phyloP scores from a whole-genome alignment of 1,139 yeast species.

The Pneumocystis carinii region DNA sequence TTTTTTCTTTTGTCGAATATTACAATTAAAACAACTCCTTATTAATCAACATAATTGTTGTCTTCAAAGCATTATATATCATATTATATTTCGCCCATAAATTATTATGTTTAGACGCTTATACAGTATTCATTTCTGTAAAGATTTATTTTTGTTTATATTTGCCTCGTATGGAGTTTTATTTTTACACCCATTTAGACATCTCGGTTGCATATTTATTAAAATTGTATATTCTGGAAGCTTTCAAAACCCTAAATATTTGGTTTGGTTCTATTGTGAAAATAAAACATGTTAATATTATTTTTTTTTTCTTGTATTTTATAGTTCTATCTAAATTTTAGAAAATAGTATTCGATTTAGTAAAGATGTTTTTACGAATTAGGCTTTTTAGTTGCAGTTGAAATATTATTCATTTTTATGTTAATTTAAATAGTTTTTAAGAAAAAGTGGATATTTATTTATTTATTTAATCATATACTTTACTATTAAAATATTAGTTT shows the following conservation, averaged over 20 bases:
- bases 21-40: background rate
- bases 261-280: background rate
- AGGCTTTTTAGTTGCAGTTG: no score
- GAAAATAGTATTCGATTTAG: no score
- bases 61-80: background rate
- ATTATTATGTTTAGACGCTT: background rate
- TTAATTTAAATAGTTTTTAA: no score
- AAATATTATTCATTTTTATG: no score
- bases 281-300: background rate
- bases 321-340: background rate
- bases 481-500: no score
- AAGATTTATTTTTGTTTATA: background rate
- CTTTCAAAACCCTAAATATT: background rate
- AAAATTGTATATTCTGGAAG: background rate
- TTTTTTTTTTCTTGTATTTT: background rate
- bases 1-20: background rate
- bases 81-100: background rate
- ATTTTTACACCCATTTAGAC: background rate
- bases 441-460: no score
- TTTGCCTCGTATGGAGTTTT: background rate
- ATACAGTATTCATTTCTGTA: background rate
- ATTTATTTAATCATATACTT: no score
- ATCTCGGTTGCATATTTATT: background rate
- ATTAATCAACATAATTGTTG: background rate
- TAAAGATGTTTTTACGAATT: no score